Percentiles rank a stretch among this genome's conserved stretches.
These are phyloP conservation scores for Moricandia arvensis DNA, from an alignment of 345 rosid species.

Conservation along the genomic window DNA sequence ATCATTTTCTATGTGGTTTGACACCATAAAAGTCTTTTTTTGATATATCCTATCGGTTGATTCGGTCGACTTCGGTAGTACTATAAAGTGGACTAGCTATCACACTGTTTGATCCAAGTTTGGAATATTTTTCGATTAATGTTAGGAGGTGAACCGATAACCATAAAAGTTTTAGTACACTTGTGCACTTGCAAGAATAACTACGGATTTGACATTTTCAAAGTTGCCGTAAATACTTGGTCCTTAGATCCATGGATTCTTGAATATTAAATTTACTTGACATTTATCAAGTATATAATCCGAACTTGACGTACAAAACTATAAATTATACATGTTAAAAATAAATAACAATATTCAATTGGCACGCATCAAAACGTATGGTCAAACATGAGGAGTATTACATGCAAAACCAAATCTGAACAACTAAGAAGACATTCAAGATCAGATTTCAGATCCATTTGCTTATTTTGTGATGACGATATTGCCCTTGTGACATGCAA, in stretches of 20 bases:
- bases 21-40: neutral
- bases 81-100: no score
- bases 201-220: neutral
- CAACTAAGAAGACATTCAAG: constrained; percentile 8
- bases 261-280: no score
- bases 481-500: constrained; percentile 8
- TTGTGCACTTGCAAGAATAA: neutral
- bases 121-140: no score
- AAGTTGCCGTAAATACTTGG: no score
- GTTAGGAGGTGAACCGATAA: no score
- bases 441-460: constrained; percentile 22
- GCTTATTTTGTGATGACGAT: neutral
- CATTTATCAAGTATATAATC: no score
- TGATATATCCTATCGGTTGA: no score
- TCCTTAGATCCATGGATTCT: no score
- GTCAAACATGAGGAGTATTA: constrained; percentile 15
- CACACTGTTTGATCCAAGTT: no score
- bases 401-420: constrained; percentile 17
- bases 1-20: neutral
- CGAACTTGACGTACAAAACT: neutral
- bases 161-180: no score
- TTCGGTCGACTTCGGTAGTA: no score
- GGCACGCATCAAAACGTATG: constrained; percentile 1
- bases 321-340: neutral
- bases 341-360: neutral